Evolutionary conservation across 2,329 filamentous ascomycete genomes (phyloP).

Genomic region (Diaporthe aspalathi): DNA sequence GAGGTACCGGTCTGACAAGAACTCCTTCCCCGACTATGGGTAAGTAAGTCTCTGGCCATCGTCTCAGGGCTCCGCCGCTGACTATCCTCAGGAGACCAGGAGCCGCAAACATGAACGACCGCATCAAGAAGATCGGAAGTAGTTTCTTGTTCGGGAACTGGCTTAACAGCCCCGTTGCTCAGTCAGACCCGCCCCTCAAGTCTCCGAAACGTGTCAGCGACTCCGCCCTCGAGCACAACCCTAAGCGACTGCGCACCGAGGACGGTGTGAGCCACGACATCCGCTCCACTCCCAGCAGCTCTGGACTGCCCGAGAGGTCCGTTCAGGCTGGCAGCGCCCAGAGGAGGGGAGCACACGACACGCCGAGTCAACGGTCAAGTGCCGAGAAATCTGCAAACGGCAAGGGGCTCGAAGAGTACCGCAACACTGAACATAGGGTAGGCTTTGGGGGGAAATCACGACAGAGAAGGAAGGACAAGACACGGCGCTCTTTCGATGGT

Average conservation of each 20-base stretch:
- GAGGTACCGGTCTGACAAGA: conserved; percentile 50
- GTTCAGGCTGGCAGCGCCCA: not conserved
- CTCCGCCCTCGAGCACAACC: not conserved
- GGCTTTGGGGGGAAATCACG: not conserved
- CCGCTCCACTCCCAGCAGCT: conserved; percentile 9
- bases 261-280: not conserved
- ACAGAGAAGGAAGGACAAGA: conserved; percentile 21
- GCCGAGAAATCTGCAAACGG: conserved; percentile 27
- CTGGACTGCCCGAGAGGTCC: not conserved
- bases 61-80: conserved; percentile 27
- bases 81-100: conserved; percentile 30
- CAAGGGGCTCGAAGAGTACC: conserved; percentile 21
- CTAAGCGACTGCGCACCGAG: conserved; percentile 35
- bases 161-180: not conserved
- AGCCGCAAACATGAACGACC: conserved; percentile 20
- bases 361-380: conserved; percentile 27
- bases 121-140: not conserved
- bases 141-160: conserved; percentile 8
- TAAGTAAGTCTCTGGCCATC: conserved; percentile 47
- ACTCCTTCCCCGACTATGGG: conserved; percentile 58
- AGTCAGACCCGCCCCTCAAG: not conserved
- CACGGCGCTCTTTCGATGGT: not conserved
- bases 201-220: conserved; percentile 30
- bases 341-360: conserved; percentile 18
- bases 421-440: not conserved